Evolutionary conservation across 2,329 filamentous ascomycete genomes (phyloP).

Genomic region (Thielaviopsis ethacetica): DNA sequence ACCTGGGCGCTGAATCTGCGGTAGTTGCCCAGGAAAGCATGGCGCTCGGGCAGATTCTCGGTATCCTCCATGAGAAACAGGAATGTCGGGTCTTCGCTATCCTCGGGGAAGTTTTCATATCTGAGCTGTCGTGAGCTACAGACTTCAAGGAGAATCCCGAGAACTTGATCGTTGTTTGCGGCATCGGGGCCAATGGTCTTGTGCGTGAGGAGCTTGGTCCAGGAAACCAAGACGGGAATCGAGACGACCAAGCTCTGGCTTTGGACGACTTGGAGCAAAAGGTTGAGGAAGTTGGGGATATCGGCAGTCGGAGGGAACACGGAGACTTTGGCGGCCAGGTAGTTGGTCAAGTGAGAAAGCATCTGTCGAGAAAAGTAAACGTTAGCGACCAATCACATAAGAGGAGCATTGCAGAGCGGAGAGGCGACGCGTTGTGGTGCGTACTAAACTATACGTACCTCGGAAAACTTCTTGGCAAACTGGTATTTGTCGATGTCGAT

Average conservation of each 20-base stretch:
- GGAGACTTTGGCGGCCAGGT: conserved; percentile 61
- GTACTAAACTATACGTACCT: conserved; percentile 36
- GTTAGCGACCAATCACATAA: background rate
- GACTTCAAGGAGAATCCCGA: conserved; percentile 63
- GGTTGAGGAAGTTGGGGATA: conserved; percentile 57
- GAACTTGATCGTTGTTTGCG: conserved; percentile 40
- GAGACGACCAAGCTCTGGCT: conserved; percentile 83
- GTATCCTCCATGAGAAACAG: conserved; percentile 84
- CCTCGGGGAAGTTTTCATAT: conserved; percentile 74
- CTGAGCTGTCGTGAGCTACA: conserved; percentile 72
- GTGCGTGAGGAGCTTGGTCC: conserved; percentile 67
- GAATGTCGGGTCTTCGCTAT: conserved; percentile 63
- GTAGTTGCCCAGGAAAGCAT: conserved; percentile 93
- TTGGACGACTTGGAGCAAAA: conserved; percentile 64
- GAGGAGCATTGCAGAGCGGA: background rate
- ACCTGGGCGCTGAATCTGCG: conserved; percentile 75
- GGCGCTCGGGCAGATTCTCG: conserved; percentile 81
- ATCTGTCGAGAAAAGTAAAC: conserved; percentile 34
- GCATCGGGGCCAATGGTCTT: conserved; percentile 49
- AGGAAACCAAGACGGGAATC: conserved; percentile 79
- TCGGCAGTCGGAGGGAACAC: conserved; percentile 47
- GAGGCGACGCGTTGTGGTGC: background rate
- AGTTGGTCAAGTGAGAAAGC: conserved; percentile 69
- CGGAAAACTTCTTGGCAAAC: conserved; percentile 83
- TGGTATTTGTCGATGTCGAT: conserved; percentile 86